These are phyloP conservation scores for Pontederia crassipes DNA, from an alignment of 176 grass and related monocot genomes.

Conservation along the genomic window DNA sequence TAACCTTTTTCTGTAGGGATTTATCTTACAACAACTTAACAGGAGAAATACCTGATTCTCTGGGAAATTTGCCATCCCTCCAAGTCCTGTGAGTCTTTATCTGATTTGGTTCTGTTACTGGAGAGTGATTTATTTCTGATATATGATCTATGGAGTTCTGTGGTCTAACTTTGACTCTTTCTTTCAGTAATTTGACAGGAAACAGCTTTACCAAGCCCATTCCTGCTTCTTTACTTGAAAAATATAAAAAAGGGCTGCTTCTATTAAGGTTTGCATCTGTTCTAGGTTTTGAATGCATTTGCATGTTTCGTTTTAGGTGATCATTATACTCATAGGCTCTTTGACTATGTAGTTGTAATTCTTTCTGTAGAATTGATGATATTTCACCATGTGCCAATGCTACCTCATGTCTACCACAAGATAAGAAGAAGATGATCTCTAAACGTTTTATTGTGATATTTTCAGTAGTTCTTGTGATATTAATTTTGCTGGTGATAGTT, in stretches of 20 bases:
- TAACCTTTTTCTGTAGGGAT: conserved; percentile 25
- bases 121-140: too few species aligned
- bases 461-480: background rate
- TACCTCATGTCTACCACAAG: too few species aligned
- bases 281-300: too few species aligned
- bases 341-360: too few species aligned
- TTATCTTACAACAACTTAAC: conserved; percentile 51
- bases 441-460: conserved; percentile 2
- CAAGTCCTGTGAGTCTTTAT: conserved; percentile 36
- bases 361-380: too few species aligned
- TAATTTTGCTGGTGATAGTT: background rate
- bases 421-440: background rate
- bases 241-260: conserved; percentile 34
- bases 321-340: too few species aligned
- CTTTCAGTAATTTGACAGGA: conserved; percentile 44
- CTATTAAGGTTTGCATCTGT: conserved; percentile 29
- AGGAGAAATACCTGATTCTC: conserved; percentile 36
- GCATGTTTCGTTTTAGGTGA: too few species aligned
- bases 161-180: background rate
- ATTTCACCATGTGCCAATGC: too few species aligned
- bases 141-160: background rate
- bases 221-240: conserved; percentile 29
- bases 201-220: conserved; percentile 37
- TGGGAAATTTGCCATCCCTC: conserved; percentile 30
- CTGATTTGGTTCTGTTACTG: background rate